Conservation (phyloP, 2,329 filamentous ascomycete species). For the Lojkania enalia region DNA sequence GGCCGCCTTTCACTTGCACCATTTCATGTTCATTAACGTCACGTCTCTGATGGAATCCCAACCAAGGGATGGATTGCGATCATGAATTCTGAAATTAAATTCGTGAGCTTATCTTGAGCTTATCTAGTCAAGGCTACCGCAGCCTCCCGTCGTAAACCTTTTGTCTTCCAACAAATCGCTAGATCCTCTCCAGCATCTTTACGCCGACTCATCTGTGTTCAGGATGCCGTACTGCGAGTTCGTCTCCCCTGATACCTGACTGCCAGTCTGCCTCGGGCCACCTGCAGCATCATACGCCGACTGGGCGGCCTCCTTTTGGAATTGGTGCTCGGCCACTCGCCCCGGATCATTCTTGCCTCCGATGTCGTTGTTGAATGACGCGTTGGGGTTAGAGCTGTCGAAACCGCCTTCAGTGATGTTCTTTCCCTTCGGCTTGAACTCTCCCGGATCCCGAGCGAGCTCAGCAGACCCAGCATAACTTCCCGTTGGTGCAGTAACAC, state of each 20-base stretch:
- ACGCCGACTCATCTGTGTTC: too few species aligned
- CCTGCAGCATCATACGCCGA: constrained; percentile 29
- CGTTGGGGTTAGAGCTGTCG: constrained; percentile 35
- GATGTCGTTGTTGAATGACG: constrained; percentile 46
- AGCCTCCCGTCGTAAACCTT: too few species aligned
- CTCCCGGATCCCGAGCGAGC: constrained; percentile 30
- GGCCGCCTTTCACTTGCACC: neutral
- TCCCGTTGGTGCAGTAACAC: constrained; percentile 46
- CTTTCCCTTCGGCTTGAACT: constrained; percentile 54
- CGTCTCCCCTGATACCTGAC: too few species aligned
- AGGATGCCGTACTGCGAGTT: too few species aligned
- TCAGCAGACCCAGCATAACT: constrained; percentile 40
- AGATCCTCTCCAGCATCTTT: too few species aligned
- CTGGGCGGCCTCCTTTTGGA: constrained; percentile 19
- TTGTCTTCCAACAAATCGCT: too few species aligned
- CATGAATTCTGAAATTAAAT: too few species aligned
- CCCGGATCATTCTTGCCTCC: constrained; percentile 60
- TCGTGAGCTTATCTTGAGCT: too few species aligned
- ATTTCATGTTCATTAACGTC: too few species aligned
- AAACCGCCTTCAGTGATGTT: constrained; percentile 58
- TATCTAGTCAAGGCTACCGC: too few species aligned
- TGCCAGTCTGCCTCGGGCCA: constrained; percentile 11
- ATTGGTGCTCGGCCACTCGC: constrained; percentile 47
- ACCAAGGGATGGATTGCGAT: too few species aligned
- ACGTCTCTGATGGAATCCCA: too few species aligned